Evolutionary conservation across 805 yeast genomes (phyloP).

Genomic region (Yarrowia sp.): DNA sequence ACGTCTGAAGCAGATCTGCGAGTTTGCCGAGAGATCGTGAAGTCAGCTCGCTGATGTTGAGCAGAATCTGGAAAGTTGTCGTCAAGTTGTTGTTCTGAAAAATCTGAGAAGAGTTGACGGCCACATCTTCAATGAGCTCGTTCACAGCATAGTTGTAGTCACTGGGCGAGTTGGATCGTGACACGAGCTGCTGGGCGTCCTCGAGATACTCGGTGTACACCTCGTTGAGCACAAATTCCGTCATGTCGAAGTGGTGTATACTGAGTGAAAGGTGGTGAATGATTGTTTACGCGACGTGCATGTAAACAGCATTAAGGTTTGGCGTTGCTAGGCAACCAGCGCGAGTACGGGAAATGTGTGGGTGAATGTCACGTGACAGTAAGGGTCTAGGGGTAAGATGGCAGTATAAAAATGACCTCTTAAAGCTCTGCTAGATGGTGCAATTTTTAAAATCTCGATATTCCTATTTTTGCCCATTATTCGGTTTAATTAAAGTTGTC

Average conservation of each 20-base stretch:
- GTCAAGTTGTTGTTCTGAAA: not conserved
- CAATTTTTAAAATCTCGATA: too few species aligned
- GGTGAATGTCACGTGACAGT: not conserved
- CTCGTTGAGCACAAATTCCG: slow-evolving; percentile 18
- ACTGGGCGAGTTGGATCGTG: slow-evolving; percentile 11
- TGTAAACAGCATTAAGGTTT: not conserved
- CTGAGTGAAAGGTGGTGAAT: not conserved
- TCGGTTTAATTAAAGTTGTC: too few species aligned
- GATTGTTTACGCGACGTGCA: slow-evolving; percentile 23
- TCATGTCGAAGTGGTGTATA: not conserved
- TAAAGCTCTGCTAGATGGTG: too few species aligned
- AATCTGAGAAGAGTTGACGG: not conserved
- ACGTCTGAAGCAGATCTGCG: slow-evolving; percentile 14
- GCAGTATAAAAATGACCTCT: too few species aligned
- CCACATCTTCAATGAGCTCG: slow-evolving; percentile 22
- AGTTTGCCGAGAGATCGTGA: slow-evolving; percentile 19
- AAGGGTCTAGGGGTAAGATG: too few species aligned
- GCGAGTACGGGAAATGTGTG: not conserved
- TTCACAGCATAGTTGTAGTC: slow-evolving; percentile 23
- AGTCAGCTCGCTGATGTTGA: slow-evolving; percentile 10
- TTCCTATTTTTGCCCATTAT: too few species aligned
- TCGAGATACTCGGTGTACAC: slow-evolving; percentile 17
- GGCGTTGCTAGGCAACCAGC: not conserved
- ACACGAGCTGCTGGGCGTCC: slow-evolving; percentile 14
- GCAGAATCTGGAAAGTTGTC: slow-evolving; percentile 13